These are phyloP conservation scores for Chaetomium globosum DNA, from an alignment of 2,329 filamentous ascomycete genomes.

Conservation along the genomic window DNA sequence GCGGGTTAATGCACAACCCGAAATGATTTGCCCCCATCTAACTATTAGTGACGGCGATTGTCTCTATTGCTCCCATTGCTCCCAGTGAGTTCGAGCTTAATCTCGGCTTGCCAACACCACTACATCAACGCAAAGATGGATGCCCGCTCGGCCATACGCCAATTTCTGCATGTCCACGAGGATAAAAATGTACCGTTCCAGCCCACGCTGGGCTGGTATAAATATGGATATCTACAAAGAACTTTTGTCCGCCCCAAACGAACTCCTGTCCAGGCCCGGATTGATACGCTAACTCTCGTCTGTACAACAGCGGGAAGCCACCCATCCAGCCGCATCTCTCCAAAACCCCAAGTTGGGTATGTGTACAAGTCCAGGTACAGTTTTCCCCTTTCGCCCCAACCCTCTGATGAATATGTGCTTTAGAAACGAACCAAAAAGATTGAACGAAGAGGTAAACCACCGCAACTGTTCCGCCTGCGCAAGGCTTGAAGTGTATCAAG, in stretches of 20 bases:
- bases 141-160: not conserved
- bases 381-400: not conserved
- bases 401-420: constrained; percentile 8
- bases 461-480: not conserved
- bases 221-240: constrained; percentile 14
- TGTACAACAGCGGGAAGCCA: constrained; percentile 4
- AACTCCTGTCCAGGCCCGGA: not conserved
- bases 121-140: not conserved
- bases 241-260: not conserved
- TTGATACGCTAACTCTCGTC: not conserved
- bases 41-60: not conserved
- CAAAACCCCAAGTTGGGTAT: constrained; percentile 12
- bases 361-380: constrained; percentile 3
- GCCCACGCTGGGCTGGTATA: not conserved
- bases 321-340: constrained; percentile 2
- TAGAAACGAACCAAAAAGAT: not conserved
- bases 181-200: not conserved
- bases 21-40: constrained; percentile 14
- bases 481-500: not conserved
- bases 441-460: not conserved
- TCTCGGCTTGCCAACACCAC: not conserved
- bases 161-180: not conserved
- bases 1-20: constrained; percentile 7
- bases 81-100: not conserved
- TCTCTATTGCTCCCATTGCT: not conserved